Evolutionary conservation across 768 basidiomycete species (phyloP), one percentile per base, ranked within the genome.

Genomic region (Lactarius pseudohatsudake): DNA sequence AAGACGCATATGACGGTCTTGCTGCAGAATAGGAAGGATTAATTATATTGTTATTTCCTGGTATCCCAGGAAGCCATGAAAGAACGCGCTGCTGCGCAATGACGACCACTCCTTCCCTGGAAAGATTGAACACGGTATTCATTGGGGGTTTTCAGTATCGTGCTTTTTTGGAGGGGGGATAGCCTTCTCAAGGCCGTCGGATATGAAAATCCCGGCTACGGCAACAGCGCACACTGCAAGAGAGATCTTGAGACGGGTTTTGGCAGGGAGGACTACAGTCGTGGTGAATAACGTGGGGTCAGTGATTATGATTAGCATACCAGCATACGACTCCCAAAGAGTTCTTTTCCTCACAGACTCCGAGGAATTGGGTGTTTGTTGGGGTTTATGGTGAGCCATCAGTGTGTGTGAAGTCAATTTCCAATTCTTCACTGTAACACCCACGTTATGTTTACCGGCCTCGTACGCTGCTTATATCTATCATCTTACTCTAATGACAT

Each of bases 401-500:
- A 57, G 38, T 26, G 26, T 1, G 26, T 55, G 40, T 34, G 16
- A 58, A 30, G 61, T 59, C 10, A 30, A 38, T 50, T 45, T 54
- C 58, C 47, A 57, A 57, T 15, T 32, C 50, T 67, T 60, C 62
- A 66, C 61, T 11, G 36, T 13, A 38, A 38, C 69, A 16, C 45
- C 32, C 59, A 65, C 63, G 73, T 64, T 57, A 91, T 92, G 90
- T 92, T 92, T 76, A 92, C 90, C 61, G 90, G 90, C 72, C 81
- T 92, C 77, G 90, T 90, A 80, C 73, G 87, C 50, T 38, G 55
- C 6, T 16, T 20, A 65, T 34, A 58, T 28, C 45, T 53, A 15
- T 40, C 28, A 34, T 53, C 30, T 64, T 36, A 20, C 56, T 64
- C 64, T 67, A 38, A 20, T 54, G 26, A 64, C 43, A 20, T 58